Base-by-base conservation (phyloP, 345 rosid species). In the Lepidium africanum region DNA sequence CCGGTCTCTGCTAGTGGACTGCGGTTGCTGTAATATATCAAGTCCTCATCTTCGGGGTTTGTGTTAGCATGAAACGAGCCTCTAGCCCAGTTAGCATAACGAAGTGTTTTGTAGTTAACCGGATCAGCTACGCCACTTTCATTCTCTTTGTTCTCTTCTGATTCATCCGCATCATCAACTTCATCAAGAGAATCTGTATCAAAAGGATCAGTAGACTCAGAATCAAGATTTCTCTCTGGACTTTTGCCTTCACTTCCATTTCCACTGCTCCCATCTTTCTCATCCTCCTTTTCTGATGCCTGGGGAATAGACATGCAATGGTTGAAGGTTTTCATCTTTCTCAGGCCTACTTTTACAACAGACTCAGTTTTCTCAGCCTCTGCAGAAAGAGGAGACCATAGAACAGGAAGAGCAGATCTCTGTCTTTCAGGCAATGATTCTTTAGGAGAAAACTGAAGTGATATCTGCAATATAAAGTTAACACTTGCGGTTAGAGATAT, bases 171-270 rank as follows among this genome's bases (percentile, higher is more conserved):
- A 75, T 78, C 98, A 75, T 81, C 83, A 2, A 7, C 66, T 35
- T 84, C 98, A 52, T 90, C 97, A 3, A 78, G 74, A 46, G 96
- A 93, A 64, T 93, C 95, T 1, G 92, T 80, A 77, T 93, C 98
- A 70, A 81, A 85, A 32, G 96, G 92, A 77, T 87, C 84, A 71
- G 78, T 75, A 75, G 79, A 83, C 62, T 90, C 92, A 23, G 86
- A 84, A 63, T 90, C 94, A 59, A 87, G 96, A 30, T 84, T 90
- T 64, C 90, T 79, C 38, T 78, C 82, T 2, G 87, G 88, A 67
- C 82, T 87, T 82, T 81, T 84, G 41, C 79, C 79, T 15, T 84
- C 96, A 75, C 76, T 72, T 41, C 67, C 75, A 13, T 87, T 86
- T 70, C 84, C 96, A 7, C 78, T 82, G 46, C 82, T 84, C 15